Evolutionary conservation across 208 protist species (phyloP).

Genomic region (Leptomonas pyrrhocoris): DNA sequence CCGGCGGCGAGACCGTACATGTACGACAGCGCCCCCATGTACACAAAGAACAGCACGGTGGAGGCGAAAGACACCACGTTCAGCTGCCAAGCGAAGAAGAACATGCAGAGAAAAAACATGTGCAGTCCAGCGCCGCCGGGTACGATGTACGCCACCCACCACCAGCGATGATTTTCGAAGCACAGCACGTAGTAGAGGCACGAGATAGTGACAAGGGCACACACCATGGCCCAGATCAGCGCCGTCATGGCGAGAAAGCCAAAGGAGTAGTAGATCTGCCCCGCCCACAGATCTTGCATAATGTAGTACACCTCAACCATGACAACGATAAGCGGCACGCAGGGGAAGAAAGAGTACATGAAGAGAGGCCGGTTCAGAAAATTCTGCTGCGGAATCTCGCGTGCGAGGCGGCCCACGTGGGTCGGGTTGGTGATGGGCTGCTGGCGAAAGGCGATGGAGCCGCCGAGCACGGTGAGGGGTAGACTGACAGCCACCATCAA

Average conservation of each 20-base stretch:
- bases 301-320: conserved; percentile 99
- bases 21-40: conserved; percentile 82
- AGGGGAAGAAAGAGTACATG: conserved; percentile 58
- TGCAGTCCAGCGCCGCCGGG: conserved; percentile 91
- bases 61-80: conserved; percentile 72
- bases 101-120: conserved; percentile 93
- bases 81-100: conserved; percentile 89
- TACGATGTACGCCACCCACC: conserved; percentile 96
- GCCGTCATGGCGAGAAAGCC: conserved; percentile 97
- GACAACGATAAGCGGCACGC: conserved; percentile 97
- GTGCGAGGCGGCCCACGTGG: conserved; percentile 94
- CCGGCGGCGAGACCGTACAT: conserved; percentile 83
- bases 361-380: conserved; percentile 67
- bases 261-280: conserved; percentile 98
- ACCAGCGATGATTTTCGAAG: conserved; percentile 98
- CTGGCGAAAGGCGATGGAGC: conserved; percentile 95
- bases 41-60: conserved; percentile 88
- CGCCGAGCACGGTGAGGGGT: conserved; percentile 95
- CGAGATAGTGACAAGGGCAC: conserved; percentile 96
- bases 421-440: conserved; percentile 83
- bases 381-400: conserved; percentile 94
- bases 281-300: conserved; percentile 92
- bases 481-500: conserved; percentile 94
- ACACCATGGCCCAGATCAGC: conserved; percentile 95
- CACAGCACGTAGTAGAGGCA: conserved; percentile 98